phyloP scores from a whole-genome alignment of 2,329 filamentous ascomycete genomes.

The Alternaria sp. region DNA sequence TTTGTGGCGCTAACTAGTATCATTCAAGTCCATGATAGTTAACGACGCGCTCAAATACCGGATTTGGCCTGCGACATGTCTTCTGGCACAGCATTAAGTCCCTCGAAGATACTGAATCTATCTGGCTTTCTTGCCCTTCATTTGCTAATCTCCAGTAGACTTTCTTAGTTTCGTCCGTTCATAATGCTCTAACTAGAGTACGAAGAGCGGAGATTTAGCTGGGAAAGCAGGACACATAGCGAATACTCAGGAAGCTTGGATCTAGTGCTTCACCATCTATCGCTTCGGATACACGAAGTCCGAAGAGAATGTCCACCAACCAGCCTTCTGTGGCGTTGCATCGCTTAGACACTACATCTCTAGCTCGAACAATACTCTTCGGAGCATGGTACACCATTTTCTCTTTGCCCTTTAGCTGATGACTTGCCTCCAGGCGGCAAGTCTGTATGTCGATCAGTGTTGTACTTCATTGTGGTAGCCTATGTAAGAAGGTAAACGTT shows the following conservation, averaged over 20 bases:
- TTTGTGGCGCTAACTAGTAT: conserved; percentile 1
- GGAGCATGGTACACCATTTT: not conserved
- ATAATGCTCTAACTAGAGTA: not conserved
- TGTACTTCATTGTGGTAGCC: not conserved
- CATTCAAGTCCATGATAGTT: not conserved
- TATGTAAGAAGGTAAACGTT: not conserved
- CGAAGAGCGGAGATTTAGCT: not conserved
- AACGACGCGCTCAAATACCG: not conserved
- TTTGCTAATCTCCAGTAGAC: not conserved
- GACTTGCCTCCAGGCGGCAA: not conserved
- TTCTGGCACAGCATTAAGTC: not conserved
- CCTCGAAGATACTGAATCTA: not conserved
- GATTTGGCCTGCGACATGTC: not conserved
- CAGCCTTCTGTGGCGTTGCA: not conserved
- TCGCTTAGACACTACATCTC: not conserved
- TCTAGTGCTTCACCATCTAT: not conserved
- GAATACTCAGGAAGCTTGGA: not conserved
- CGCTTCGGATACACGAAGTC: not conserved
- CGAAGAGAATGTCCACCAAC: not conserved
- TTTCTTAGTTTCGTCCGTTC: not conserved
- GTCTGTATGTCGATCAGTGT: not conserved
- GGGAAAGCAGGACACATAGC: not conserved
- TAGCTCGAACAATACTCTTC: not conserved
- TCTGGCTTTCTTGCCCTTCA: not conserved
- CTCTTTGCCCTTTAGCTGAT: not conserved